These are phyloP conservation scores for Syzygium jambos DNA, from an alignment of 345 rosid species.

Conservation along the genomic window DNA sequence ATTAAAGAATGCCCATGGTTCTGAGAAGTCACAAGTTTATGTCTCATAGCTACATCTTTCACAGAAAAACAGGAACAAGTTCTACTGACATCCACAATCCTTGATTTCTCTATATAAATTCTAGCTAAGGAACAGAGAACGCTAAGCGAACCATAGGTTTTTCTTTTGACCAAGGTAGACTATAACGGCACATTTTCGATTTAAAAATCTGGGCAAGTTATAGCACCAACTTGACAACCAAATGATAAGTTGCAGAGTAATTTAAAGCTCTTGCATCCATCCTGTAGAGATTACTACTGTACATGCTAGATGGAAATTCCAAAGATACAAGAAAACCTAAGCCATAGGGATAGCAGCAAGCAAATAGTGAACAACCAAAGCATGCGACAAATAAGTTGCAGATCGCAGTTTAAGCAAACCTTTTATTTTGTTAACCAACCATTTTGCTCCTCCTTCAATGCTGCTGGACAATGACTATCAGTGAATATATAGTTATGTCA, in stretches of 20 bases:
- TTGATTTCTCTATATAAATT: neutral
- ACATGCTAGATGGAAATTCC: neutral
- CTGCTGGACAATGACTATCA: slow-evolving; percentile 62
- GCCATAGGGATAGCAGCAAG: neutral
- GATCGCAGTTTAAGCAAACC: slow-evolving; percentile 24
- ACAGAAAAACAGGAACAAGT: neutral
- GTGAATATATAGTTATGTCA: neutral
- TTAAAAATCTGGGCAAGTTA: neutral
- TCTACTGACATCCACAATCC: neutral
- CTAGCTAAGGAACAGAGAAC: neutral
- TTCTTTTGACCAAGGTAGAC: neutral
- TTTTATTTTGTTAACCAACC: slow-evolving; percentile 91
- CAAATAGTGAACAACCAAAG: neutral
- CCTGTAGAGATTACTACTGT: neutral
- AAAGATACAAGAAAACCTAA: neutral
- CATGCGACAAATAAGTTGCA: neutral
- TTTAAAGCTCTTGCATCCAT: neutral
- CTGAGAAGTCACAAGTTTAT: neutral
- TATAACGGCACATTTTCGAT: neutral
- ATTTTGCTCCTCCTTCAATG: slow-evolving; percentile 91
- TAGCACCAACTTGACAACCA: neutral
- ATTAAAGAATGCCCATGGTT: neutral
- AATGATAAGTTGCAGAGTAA: neutral
- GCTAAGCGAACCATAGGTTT: neutral
- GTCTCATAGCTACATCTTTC: neutral